Base-by-base conservation (phyloP, 2,329 filamentous ascomycete species). In the Colletotrichum endophyticum region DNA sequence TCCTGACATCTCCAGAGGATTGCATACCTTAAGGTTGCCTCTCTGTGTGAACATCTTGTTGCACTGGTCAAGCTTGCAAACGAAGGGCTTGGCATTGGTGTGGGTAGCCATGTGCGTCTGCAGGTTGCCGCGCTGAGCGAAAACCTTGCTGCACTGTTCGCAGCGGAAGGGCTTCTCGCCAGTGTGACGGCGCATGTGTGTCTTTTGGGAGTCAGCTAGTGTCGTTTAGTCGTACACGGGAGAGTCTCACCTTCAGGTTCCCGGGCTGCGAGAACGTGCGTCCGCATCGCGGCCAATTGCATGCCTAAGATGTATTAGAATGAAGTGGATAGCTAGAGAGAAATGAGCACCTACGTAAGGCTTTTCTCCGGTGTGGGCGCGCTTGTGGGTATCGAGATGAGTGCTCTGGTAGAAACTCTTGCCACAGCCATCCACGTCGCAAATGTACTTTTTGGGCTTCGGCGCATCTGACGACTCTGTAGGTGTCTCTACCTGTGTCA, bases 341-440 rank as follows among this genome's bases (percentile, higher is more conserved):
- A 0, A 1, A 57, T 39, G 16, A 12, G 63, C 61, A 88, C 95
- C 89, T 87, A 98, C 94, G 83, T 96, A 98, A 76, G 96, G 96
- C 83, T 96, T 97, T 70, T 94, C 92, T 19, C 97, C 97, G 3
- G 95, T 98, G 84, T 99, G 97, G 6, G 94, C 94, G 78, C 96
- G 91, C 62, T 92, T 93, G 84, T 99, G 97, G 66, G 98, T 98
- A 77, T 97, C 94, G 13, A 98, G 90, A 81, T 99, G 96, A 2
- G 96, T 98, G 86, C 96, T 98, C 83, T 99, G 96, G 76, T 92
- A 92, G 84, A 98, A 99, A 77, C 91, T 92, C 87, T 97, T 98
- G 80, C 89, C 88, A 84, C 96, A 99, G 56, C 91, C 91, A 9
- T 92, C 90, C 53, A 95, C 89, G 25, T 89, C 90, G 85, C 97